Base-by-base conservation (phyloP, 768 basidiomycete species). In the Tubosaeta sp. region DNA sequence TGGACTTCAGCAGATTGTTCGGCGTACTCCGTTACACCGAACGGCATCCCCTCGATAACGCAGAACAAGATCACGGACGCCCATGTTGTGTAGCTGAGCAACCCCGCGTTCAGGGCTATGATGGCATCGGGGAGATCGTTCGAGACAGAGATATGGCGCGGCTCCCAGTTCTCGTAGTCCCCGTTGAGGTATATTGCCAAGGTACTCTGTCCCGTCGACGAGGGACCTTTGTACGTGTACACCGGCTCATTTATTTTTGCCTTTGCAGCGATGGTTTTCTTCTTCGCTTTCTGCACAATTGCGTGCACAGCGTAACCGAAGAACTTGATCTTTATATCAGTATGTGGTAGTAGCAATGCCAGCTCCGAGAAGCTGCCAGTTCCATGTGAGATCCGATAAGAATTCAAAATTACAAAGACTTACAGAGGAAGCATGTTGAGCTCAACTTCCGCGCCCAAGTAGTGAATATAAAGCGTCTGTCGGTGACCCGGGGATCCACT, bases 271-370 rank as follows among this genome's bases (percentile, higher is more conserved):
- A 71, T 61, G 38, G 59, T 65, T 38, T 64, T 59, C 51, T 64
- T 64, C 48, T 53, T 66, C 9, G 68, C 67, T 44, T 65, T 64
- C 22, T 67, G 62, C 24, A 70, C 56, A 8, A 74, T 56, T 4
- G 60, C 46, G n/a, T 65, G 48, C 21, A 69, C 67, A 24, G 62
- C 64, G 21, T 53, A 48, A 49, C 76, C 75, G 45, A 75, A 73
- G 49, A 78, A 59, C 32, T 69, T 66, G 16, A 78, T 62, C 49
- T 70, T 70, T 51, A 77, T 64, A 53, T 78, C 75, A 18, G 74
- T 75, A 54, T 76, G 59, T 16, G 75, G 75, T 16, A 76, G 58
- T 32, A 77, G 59, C 21, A 78, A 59, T 5, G 74, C 77, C 32
- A 78, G 58, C 54, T 79, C 76, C 13, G 73, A 70, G 55, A 76